phyloP scores from a whole-genome alignment of 140 eudicot species.

The Bidens hawaiensis region DNA sequence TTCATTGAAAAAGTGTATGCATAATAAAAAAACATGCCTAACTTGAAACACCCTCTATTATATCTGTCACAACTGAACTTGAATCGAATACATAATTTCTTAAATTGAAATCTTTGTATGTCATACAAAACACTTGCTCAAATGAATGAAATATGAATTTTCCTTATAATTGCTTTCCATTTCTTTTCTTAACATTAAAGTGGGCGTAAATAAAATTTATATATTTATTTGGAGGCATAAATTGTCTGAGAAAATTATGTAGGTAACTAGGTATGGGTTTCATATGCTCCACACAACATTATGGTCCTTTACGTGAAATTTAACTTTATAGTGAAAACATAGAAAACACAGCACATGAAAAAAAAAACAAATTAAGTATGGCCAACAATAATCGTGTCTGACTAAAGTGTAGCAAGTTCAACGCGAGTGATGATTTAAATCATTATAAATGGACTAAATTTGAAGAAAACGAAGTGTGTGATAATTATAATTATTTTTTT shows the following conservation, averaged over 20 bases:
- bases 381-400: conserved; percentile 17
- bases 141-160: too few relatives aligned
- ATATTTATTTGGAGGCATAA: neutral
- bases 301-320: neutral
- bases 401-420: conserved; percentile 2
- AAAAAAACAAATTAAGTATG: too few relatives aligned
- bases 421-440: conserved; percentile 25
- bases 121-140: too few relatives aligned
- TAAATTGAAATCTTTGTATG: too few relatives aligned
- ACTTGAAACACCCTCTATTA: too few relatives aligned
- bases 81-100: too few relatives aligned
- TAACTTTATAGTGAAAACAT: neutral
- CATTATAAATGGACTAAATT: neutral
- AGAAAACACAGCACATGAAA: conserved; percentile 7
- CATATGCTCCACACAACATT: conserved; percentile 6
- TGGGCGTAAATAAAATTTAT: neutral
- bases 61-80: too few relatives aligned
- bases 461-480: neutral
- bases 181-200: neutral
- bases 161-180: neutral
- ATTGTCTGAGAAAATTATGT: too few relatives aligned
- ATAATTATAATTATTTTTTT: neutral
- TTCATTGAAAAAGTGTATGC: too few relatives aligned
- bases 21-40: too few relatives aligned
- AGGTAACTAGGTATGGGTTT: neutral